Evolutionary conservation across 805 yeast species (phyloP).

Genomic region (Yarrowia osloensis): DNA sequence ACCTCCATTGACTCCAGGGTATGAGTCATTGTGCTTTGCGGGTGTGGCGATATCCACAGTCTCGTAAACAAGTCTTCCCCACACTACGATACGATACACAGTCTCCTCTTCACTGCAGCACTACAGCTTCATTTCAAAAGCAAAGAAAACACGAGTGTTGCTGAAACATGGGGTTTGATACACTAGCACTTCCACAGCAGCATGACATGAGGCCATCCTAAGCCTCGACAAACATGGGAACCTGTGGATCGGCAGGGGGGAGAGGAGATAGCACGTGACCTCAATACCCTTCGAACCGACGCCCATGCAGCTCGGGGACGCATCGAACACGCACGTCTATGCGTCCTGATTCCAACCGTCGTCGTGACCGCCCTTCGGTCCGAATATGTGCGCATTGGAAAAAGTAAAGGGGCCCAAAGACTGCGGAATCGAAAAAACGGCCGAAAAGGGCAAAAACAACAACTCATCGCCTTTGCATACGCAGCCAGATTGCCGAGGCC

Average conservation of each 20-base stretch:
- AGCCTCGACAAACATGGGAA: too few species aligned
- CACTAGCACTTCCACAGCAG: not conserved
- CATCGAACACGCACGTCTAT: too few species aligned
- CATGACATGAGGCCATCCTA: not conserved
- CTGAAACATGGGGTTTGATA: too few species aligned
- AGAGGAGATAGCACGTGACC: too few species aligned
- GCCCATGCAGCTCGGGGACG: not conserved
- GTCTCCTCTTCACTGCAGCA: too few species aligned
- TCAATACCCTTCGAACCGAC: too few species aligned
- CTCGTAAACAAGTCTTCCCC: too few species aligned
- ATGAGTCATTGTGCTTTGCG: not conserved
- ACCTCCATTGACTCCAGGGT: not conserved
- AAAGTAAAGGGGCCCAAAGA: not conserved
- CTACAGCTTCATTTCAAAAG: too few species aligned
- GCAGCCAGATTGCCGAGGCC: not conserved
- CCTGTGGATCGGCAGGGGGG: too few species aligned
- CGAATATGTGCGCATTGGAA: not conserved
- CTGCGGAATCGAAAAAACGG: not conserved
- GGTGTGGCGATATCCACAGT: not conserved
- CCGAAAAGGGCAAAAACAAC: constrained; percentile 12
- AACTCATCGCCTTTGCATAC: constrained; percentile 15
- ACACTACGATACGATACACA: too few species aligned
- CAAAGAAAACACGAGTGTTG: too few species aligned
- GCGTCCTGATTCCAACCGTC: not conserved
- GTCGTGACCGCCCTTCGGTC: not conserved